These are phyloP conservation scores for Clonostachys chloroleuca DNA, from an alignment of 2,329 filamentous ascomycete genomes.

Conservation along the genomic window DNA sequence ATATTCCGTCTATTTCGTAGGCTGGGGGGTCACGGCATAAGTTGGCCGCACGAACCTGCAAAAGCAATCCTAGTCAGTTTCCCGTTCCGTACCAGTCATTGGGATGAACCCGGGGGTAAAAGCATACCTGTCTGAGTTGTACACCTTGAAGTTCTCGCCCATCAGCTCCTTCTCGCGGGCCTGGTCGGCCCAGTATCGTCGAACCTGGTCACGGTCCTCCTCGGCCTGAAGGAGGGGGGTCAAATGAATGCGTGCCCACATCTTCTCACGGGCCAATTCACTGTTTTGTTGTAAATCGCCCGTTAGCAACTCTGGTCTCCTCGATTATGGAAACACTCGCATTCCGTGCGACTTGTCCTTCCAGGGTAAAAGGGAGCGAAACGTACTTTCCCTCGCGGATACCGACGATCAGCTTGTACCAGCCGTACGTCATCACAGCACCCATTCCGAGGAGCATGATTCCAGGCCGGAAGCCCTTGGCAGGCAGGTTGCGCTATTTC, in stretches of 20 bases:
- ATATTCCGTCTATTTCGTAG: constrained; percentile 34
- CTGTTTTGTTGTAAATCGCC: constrained; percentile 37
- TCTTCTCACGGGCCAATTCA: constrained; percentile 93
- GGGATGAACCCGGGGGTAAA: not conserved
- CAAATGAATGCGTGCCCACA: constrained; percentile 95
- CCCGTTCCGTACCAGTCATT: not conserved
- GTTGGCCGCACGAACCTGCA: constrained; percentile 76
- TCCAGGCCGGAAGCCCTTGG: constrained; percentile 81
- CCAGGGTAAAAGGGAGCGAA: not conserved
- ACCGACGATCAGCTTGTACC: constrained; percentile 48
- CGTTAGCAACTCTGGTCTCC: not conserved
- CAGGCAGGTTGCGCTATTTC: constrained; percentile 79
- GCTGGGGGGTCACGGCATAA: constrained; percentile 66
- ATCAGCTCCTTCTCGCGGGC: constrained; percentile 86
- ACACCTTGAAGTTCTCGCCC: constrained; percentile 78
- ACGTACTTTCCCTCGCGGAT: constrained; percentile 80
- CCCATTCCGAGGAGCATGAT: constrained; percentile 74
- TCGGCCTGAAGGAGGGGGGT: constrained; percentile 93
- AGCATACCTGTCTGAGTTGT: constrained; percentile 80
- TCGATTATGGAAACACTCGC: not conserved
- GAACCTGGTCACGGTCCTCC: constrained; percentile 91
- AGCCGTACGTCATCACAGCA: constrained; percentile 81
- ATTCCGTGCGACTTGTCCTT: not conserved
- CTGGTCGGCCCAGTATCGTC: constrained; percentile 81
- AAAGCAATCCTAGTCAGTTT: not conserved